Evolutionary conservation across 2,329 filamentous ascomycete genomes (phyloP), one percentile per base, ranked within the genome.

Genomic region (Pseudogymnoascus sp.): DNA sequence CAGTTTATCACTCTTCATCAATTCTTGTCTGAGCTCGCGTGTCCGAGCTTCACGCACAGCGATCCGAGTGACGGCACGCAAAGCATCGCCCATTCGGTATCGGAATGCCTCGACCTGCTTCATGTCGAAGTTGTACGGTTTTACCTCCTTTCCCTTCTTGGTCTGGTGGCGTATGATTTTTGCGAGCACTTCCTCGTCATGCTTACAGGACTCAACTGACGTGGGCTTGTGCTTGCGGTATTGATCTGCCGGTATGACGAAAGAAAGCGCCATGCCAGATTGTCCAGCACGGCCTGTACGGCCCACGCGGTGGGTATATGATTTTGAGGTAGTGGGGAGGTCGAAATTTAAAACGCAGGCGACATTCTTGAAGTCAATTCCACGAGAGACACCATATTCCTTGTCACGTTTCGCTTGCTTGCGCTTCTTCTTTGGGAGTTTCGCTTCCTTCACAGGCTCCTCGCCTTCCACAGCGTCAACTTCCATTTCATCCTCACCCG

Each of bases 311-410:
- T 99, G 94, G n/a, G 90, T 95, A 75, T 99, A 99, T 7, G 91
- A 96, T 73, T 91, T 95, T 38, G 91, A 88, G 7, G 87, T 89
- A 13, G 86, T 85, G 0, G 94, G 94, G 13, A 99, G 86, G 74
- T 99, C 94, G 74, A 99, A 99, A 78, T 99, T 99, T 73, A 99
- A 85, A 25, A 99, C 92, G 65, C 90, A 92, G 2, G 91, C 87
- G 61, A 99, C 92, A 71, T 97, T 93, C 71, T 94, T 88, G 79
- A 99, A 99, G 75, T 99, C 94, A 69, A 99, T 95, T 63, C 93
- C 94, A 69, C 94, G 85, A 9, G 92, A 93, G n/a, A 99, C 88
- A 15, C 94, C 92, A 70, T 94, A 99, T 71, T 99, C 94, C 66
- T 90, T 88, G 70, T 95, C 90, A 31, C 79, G 80, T 69, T 86